A percentile compares a stretch with the other conserved stretches of the same genome.
These are phyloP conservation scores for Zygotorulaspora chibaensis DNA, from an alignment of 805 yeast genomes.

Conservation along the genomic window DNA sequence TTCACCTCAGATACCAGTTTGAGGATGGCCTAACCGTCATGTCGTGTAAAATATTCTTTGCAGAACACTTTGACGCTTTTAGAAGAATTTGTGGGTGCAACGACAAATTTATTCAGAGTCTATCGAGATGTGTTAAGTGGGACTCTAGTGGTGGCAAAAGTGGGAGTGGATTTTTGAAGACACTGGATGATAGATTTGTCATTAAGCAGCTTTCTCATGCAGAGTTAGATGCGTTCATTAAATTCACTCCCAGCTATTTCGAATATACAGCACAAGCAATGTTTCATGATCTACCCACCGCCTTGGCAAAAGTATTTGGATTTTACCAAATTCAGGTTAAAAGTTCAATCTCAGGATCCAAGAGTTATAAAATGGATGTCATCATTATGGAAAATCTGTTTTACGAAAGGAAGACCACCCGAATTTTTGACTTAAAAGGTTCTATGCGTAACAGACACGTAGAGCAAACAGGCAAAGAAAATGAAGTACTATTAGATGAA, in stretches of 20 bases:
- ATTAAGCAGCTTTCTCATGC: conserved; percentile 83
- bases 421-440: conserved; percentile 94
- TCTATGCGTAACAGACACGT: conserved; percentile 97
- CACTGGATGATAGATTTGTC: conserved; percentile 83
- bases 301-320: conserved; percentile 90
- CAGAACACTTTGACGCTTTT: conserved; percentile 95
- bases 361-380: conserved; percentile 79
- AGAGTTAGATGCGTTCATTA: conserved; percentile 89
- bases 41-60: conserved; percentile 90
- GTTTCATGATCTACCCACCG: conserved; percentile 92
- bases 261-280: conserved; percentile 93
- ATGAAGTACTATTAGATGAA: conserved; percentile 91
- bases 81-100: conserved; percentile 76
- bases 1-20: conserved; percentile 88
- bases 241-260: conserved; percentile 94
- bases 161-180: conserved; percentile 89
- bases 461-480: conserved; percentile 90
- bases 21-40: conserved; percentile 77
- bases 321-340: conserved; percentile 90
- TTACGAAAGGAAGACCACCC: conserved; percentile 70
- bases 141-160: conserved; percentile 95
- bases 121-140: conserved; percentile 93
- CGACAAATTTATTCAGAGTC: conserved; percentile 75
- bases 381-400: conserved; percentile 94
- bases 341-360: conserved; percentile 64